Evolutionary conservation across 2,329 filamentous ascomycete genomes (phyloP), one percentile per base, ranked within the genome.

Genomic region (Coniochaeta ligniaria): DNA sequence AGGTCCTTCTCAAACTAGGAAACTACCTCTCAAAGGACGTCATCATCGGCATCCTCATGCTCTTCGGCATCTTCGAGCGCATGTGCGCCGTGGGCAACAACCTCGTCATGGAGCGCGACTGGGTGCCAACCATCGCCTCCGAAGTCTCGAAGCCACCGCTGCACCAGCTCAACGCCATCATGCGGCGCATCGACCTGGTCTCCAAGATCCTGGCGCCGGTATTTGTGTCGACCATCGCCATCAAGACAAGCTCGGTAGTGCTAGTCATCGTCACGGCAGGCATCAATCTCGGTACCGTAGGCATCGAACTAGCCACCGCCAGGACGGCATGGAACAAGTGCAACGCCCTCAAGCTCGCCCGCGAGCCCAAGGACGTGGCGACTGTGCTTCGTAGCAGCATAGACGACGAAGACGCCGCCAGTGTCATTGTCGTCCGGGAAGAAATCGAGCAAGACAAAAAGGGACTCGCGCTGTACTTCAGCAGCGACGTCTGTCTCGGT

Each of bases 131-230:
- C 31, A 62, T 62, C 22, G 60, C 60, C 7, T 57, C 50, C 54
- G 58, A 59, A 24, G 52, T 57, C 0, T 52, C 60, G 3, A 20
- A 33, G 16, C 60, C 60, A 20, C 43, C 57, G 26, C 55, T 62
- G 58, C 58, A 59, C 43, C 28, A 57, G 43, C 54, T 62, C n/a
- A 62, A 62, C 58, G 60, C 60, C 38, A 54, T 57, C 52, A 62
- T 62, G 60, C 50, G 60, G 20, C 50, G 57, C 36, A 62, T 62
- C 45, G 60, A 62, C 38, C 58, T 62, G 16, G 43, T 62, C 8
- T 57, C 52, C 60, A 62, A 62, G 58, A 62, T 62, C 35, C 58
- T 62, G 14, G 60, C 60, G 26, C 60, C 60, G n/a, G 60, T 62
- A 9, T 52, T 62, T 22, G 60, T 62, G 38, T 59, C 58, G 6